Percentiles rank a stretch among this genome's conserved stretches.
These are phyloP conservation scores for Hibiscus trionum DNA, from an alignment of 345 rosid genomes.

Conservation along the genomic window DNA sequence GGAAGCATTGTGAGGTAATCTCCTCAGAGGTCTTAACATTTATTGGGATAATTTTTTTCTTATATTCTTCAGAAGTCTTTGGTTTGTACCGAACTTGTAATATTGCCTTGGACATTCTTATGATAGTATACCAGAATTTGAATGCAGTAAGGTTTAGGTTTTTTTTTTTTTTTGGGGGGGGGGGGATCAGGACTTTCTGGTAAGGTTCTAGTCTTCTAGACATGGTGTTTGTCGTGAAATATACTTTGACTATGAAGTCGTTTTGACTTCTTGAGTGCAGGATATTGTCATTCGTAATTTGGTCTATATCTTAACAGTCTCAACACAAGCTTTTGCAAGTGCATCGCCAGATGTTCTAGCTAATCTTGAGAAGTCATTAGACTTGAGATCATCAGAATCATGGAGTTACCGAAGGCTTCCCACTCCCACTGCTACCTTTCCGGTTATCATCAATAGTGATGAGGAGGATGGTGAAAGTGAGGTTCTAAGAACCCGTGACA, in stretches of 20 bases:
- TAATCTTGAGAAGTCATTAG: slow-evolving; percentile 67
- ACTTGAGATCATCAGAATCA: slow-evolving; percentile 71
- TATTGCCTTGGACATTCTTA: neutral
- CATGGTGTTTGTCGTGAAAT: neutral
- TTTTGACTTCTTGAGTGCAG: slow-evolving; percentile 39
- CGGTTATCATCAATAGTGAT: slow-evolving; percentile 64
- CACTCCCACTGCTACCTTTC: slow-evolving; percentile 75
- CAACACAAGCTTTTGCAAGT: slow-evolving; percentile 63
- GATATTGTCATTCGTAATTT: slow-evolving; percentile 78
- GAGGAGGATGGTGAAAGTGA: slow-evolving; percentile 69
- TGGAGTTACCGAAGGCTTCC: slow-evolving; percentile 85
- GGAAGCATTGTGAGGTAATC: slow-evolving; percentile 84
- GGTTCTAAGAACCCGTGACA: slow-evolving; percentile 53
- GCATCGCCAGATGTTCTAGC: slow-evolving; percentile 69
- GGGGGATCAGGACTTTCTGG: neutral
- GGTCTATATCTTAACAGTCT: slow-evolving; percentile 62
- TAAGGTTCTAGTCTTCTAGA: neutral
- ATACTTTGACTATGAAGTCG: slow-evolving; percentile 6
- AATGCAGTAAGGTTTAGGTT: too few species aligned
- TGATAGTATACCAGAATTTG: too few species aligned
- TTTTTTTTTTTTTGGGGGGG: neutral
- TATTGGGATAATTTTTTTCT: neutral
- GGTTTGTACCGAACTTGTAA: neutral
- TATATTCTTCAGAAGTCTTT: neutral
- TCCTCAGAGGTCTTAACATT: neutral